phyloP scores from a whole-genome alignment of 1,284 basidiomycete genomes.

The Naganishia cerealis region DNA sequence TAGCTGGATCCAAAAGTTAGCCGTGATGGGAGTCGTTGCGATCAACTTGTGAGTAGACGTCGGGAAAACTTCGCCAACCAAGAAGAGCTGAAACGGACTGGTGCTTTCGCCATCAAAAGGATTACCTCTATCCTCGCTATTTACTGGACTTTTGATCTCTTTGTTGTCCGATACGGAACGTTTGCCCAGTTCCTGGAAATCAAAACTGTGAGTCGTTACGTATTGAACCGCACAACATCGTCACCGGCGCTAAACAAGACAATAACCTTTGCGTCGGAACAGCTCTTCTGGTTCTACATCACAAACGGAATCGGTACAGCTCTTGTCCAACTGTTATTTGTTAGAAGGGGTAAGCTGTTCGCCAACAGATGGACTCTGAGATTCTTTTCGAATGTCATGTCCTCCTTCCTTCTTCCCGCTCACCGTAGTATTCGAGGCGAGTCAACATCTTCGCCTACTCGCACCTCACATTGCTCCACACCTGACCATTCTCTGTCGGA shows the following conservation, averaged over 20 bases:
- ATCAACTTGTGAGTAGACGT: constrained; percentile 13
- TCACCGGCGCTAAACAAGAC: not conserved
- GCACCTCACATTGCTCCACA: too few species aligned
- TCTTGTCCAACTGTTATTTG: constrained; percentile 23
- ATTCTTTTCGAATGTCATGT: not conserved
- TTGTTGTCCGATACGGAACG: constrained; percentile 19
- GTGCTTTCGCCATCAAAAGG: not conserved
- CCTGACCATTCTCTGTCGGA: too few species aligned
- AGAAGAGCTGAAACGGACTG: too few species aligned
- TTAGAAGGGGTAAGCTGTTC: constrained; percentile 13
- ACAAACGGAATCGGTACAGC: constrained; percentile 15
- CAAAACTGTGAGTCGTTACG: constrained; percentile 1
- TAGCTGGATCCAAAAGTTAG: constrained; percentile 4
- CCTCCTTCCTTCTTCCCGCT: not conserved
- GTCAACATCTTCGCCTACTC: not conserved
- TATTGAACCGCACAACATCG: not conserved
- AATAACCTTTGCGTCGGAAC: not conserved
- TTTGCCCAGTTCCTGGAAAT: constrained; percentile 25
- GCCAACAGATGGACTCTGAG: not conserved
- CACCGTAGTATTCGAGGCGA: constrained; percentile 1
- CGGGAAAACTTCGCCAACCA: too few species aligned
- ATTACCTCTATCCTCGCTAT: constrained; percentile 4
- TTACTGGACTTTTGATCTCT: constrained; percentile 15
- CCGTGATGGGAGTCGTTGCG: constrained; percentile 1
- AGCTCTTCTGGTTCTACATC: constrained; percentile 30